Conservation (phyloP, 2,329 filamentous ascomycete genomes). For the Coniochaeta sp. region DNA sequence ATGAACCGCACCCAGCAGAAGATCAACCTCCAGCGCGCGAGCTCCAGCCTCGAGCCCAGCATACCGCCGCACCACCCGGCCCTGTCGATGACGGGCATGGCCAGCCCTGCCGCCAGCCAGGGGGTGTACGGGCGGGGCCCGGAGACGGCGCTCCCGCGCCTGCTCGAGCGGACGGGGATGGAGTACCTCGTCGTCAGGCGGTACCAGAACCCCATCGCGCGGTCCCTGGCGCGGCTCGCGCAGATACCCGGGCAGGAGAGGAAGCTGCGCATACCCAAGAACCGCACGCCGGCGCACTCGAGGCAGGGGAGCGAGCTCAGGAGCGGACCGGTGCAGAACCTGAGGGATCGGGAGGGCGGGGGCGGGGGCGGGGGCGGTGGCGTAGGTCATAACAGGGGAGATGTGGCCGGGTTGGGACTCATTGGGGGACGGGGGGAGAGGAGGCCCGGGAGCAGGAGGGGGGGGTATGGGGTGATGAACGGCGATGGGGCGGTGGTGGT, state of each 20-base stretch:
- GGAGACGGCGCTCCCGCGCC: constrained; percentile 55
- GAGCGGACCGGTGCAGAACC: background rate
- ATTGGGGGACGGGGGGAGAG: constrained; percentile 3
- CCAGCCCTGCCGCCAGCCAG: constrained; percentile 35
- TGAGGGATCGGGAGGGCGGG: constrained; percentile 4
- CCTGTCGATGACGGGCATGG: constrained; percentile 22
- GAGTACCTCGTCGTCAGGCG: constrained; percentile 69
- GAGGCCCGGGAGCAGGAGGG: background rate
- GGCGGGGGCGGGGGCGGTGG: too few species aligned
- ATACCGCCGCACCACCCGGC: constrained; percentile 28
- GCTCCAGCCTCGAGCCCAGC: constrained; percentile 61
- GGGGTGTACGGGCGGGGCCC: constrained; percentile 40
- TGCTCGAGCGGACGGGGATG: constrained; percentile 62
- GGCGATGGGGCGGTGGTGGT: too few species aligned
- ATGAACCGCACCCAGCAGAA: constrained; percentile 69
- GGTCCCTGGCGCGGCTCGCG: constrained; percentile 48
- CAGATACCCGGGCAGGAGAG: constrained; percentile 45
- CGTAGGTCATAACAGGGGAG: background rate
- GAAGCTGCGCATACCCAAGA: constrained; percentile 38
- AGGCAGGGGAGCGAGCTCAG: constrained; percentile 1
- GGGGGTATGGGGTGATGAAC: background rate
- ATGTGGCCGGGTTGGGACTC: constrained; percentile 17
- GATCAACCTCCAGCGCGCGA: constrained; percentile 65
- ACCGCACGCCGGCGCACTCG: constrained; percentile 14
- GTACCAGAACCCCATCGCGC: constrained; percentile 62